Base-by-base conservation (phyloP, 768 basidiomycete genomes). In the Rickenella mellea region DNA sequence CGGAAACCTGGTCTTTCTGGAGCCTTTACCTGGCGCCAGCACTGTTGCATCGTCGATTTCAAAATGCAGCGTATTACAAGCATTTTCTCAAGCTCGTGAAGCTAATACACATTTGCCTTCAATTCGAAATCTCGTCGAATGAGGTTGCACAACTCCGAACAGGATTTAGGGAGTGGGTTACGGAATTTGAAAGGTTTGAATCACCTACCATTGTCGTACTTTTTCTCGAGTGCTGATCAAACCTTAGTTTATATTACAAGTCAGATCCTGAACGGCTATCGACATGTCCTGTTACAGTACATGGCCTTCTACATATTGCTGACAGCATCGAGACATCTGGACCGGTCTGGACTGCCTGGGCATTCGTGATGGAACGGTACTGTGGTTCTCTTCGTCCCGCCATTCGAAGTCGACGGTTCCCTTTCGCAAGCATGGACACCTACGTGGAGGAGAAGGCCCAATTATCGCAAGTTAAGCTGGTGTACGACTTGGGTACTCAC, bases 1-100 rank as follows among this genome's bases (percentile, higher is more conserved):
- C 69, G 0, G 70, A 73, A 32, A 56, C 52, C 17, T 64, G 57
- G 46, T 57, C 58, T 1, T 59, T 71, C 35, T 74, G 68, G 66
- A 55, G 58, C 3, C 47, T 56, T 11, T 68, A 61, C 40, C 33
- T 71, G 7, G 67, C 51, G 1, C 70, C 68, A 2, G 48, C 63
- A 6, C 50, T 73, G 3, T 61, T 73, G 6, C 41, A 40, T 3
- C 27, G 55, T 7, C 49, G 54, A 1, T 72, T 71, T 49, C 24
- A 8, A 6, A 39, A 52, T 1, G 19, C 53, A 9, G 40, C 40
- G 3, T 72, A 70, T 48, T 73, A 65, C 45, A 45, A 58, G 0
- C 70, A 74, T 46, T 70, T 71, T 44, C 38, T 70, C 5, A 17
- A 54, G 2, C 61, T 74, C 11, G 61, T 68, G 15, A 29, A 47